Conservation (phyloP, 2,329 filamentous ascomycete species). For the Sporothrix sp. region DNA sequence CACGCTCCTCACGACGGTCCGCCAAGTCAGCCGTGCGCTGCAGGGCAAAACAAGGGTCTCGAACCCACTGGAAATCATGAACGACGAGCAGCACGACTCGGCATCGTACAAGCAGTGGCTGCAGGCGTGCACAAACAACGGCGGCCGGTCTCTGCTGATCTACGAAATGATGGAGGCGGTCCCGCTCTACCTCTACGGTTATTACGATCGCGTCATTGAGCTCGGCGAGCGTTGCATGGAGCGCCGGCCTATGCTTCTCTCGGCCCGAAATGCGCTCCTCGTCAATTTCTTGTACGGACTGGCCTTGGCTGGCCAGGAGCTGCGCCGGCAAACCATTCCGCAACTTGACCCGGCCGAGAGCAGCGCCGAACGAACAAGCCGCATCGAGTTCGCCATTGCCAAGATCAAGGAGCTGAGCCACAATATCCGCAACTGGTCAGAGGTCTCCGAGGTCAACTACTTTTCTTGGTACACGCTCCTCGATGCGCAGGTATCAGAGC, state of each 20-base stretch:
- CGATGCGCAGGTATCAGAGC: constrained; percentile 58
- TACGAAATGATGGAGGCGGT: constrained; percentile 59
- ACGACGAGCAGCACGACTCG: constrained; percentile 56
- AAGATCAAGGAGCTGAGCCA: constrained; percentile 46
- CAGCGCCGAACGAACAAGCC: constrained; percentile 19
- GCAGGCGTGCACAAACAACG: constrained; percentile 42
- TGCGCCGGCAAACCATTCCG: constrained; percentile 41
- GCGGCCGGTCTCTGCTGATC: constrained; percentile 53
- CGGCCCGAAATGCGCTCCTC: constrained; percentile 46
- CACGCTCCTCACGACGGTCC: constrained; percentile 53
- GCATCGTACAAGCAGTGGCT: constrained; percentile 51
- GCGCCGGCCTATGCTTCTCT: constrained; percentile 45
- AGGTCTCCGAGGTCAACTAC: constrained; percentile 61
- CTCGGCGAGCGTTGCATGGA: constrained; percentile 43
- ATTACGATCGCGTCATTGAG: constrained; percentile 50
- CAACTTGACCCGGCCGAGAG: constrained; percentile 30
- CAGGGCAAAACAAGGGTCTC: constrained; percentile 59
- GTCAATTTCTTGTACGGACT: constrained; percentile 52
- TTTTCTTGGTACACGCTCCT: constrained; percentile 58
- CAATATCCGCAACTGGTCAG: constrained; percentile 54
- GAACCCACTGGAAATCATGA: constrained; percentile 48
- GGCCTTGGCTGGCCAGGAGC: constrained; percentile 42
- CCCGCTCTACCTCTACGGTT: constrained; percentile 53
- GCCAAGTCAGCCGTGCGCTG: constrained; percentile 58
- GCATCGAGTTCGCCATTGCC: constrained; percentile 37